Conservation (phyloP, 192 early-diverging fungal species). For the Dispira parvispora region DNA sequence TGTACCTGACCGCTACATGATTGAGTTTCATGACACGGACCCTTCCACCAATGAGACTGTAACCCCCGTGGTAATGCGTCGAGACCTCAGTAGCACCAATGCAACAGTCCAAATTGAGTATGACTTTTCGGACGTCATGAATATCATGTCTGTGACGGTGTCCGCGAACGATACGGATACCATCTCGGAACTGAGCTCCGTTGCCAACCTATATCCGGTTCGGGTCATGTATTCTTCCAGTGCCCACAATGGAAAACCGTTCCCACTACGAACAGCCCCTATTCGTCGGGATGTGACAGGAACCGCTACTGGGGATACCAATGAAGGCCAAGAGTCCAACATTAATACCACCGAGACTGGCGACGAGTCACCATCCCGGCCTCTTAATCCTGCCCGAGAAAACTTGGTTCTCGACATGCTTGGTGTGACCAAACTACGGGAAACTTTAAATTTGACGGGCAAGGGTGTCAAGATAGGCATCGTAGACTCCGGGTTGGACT, state of each 20-base stretch:
- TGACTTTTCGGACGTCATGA: slow-evolving; percentile 12
- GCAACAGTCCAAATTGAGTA: slow-evolving; percentile 5
- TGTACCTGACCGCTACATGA: slow-evolving; percentile 13
- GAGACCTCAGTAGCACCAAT: background rate
- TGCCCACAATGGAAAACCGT: background rate
- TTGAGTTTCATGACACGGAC: slow-evolving; percentile 13
- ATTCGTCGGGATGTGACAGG: background rate
- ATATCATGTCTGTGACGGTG: slow-evolving; percentile 12
- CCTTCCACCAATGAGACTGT: slow-evolving; percentile 8
- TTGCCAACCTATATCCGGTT: slow-evolving; percentile 10
- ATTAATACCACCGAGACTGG: background rate
- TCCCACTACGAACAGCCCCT: background rate
- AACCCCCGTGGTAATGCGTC: slow-evolving; percentile 2
- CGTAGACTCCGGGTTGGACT: slow-evolving; percentile 53
- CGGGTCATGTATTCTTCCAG: background rate
- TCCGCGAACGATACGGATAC: background rate
- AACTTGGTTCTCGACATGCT: slow-evolving; percentile 28
- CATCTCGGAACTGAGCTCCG: background rate
- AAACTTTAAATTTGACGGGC: slow-evolving; percentile 31
- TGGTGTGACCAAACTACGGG: slow-evolving; percentile 29
- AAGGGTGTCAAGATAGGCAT: slow-evolving; percentile 48
- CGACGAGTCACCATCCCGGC: background rate
- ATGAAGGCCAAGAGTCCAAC: background rate
- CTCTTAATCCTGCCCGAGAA: background rate
- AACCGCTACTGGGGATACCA: background rate